Base-by-base conservation (phyloP, 2,329 filamentous ascomycete genomes). In the Clathrospora elynae region DNA sequence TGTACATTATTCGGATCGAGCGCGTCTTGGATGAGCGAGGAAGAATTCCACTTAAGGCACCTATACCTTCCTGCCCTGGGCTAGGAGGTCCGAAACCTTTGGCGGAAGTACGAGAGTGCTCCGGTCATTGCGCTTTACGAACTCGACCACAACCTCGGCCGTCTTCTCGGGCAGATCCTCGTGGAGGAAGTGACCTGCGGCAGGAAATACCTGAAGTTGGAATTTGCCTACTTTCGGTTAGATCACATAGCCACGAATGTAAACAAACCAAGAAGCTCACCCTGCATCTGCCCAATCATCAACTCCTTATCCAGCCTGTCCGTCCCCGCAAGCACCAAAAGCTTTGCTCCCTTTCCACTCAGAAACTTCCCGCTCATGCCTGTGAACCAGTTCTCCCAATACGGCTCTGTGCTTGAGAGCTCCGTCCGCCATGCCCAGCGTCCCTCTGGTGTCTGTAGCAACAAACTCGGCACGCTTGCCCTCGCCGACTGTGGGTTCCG, bases 221-320 rank as follows among this genome's bases (percentile, higher is more conserved):
- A 97, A 99, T 78, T 97, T 97, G 4, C 91, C 76, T 86, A 83
- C 10, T 32, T 19, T 31, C 34, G 29, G 30, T 67, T 50, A 68
- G 59, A 51, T 39, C 41, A 16, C 22, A 46, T n/a, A 19, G n/a
- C 20, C 10, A 38, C 19, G 33, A 33, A 32, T 24, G 16, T 14
- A 29, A 38, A 35, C 14, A 19, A 24, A 10, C 8, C 19, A 25
- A 12, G 26, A n/a, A 44, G 63, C 71, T 57, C 74, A 87, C 89
- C 91, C 76, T 96, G 91, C 91, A 96, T 96, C 72, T 96, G 91
- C 11, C 91, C 91, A 68, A 96, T 96, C 70, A 89, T 96, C 62
- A 96, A 73, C 64, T 95, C 91, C 54, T 88, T 95, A 67, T 96
- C 91, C 43, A 96, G 70, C 34, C 91, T 79, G 72, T 96, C 92